phyloP scores from a whole-genome alignment of 129 eudicot species.

The Lonicera japonica region DNA sequence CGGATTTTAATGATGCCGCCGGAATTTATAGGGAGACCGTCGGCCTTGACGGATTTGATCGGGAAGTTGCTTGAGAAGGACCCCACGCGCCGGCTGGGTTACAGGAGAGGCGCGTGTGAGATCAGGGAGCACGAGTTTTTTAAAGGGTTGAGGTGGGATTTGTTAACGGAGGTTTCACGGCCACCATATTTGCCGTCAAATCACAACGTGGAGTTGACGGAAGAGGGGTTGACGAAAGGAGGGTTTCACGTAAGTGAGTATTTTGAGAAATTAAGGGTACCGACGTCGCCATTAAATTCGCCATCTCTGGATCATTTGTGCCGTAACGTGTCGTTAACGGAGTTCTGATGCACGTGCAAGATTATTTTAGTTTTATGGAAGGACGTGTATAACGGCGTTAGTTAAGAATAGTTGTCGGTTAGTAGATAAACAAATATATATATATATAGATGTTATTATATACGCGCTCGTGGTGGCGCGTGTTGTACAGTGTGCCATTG shows the following conservation, averaged over 20 bases:
- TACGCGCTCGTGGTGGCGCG: conserved; percentile 38
- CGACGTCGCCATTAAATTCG: conserved; percentile 57
- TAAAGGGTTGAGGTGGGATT: conserved; percentile 64
- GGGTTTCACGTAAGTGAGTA: conserved; percentile 48
- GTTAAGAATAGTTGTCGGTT: conserved; percentile 14
- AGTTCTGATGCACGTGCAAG: conserved; percentile 44
- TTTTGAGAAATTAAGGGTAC: conserved; percentile 39
- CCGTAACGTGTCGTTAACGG: conserved; percentile 59
- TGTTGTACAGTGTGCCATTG: conserved; percentile 13
- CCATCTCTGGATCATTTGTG: conserved; percentile 47
- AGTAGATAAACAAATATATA: conserved; percentile 1
- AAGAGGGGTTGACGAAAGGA: background rate
- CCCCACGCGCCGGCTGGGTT: conserved; percentile 69
- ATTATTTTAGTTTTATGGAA: conserved; percentile 20
- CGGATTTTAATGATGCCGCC: conserved; percentile 50
- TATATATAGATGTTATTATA: background rate
- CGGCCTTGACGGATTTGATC: conserved; percentile 63
- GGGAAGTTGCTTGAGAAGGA: conserved; percentile 59
- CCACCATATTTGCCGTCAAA: conserved; percentile 72
- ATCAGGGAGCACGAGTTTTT: conserved; percentile 70
- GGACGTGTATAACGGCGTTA: conserved; percentile 28
- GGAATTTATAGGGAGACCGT: conserved; percentile 50
- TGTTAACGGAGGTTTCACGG: conserved; percentile 62
- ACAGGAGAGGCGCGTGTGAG: conserved; percentile 61
- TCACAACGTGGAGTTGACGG: conserved; percentile 28